phyloP scores from a whole-genome alignment of 176 grass and related monocot genomes.

The Thalia dealbata region DNA sequence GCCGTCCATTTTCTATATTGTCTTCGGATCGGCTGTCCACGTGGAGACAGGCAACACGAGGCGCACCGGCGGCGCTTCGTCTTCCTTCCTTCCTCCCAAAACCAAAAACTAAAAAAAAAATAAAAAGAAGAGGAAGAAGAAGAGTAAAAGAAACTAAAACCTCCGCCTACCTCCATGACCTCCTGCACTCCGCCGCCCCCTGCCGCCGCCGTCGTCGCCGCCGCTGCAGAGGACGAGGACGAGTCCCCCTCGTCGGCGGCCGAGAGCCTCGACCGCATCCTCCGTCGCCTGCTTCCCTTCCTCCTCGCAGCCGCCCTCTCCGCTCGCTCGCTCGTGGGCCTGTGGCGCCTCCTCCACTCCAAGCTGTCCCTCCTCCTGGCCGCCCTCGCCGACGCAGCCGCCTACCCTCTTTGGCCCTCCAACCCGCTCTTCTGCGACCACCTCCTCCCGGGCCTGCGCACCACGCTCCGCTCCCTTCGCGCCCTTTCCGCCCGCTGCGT shows the following conservation, averaged over 20 bases:
- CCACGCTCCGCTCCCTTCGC: slow-evolving; percentile 40
- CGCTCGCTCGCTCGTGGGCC: slow-evolving; percentile 45
- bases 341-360: slow-evolving; percentile 53
- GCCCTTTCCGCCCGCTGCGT: slow-evolving; percentile 46
- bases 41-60: not conserved
- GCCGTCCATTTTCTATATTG: not conserved
- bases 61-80: not conserved
- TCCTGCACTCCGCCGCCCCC: slow-evolving; percentile 13
- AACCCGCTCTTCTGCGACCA: slow-evolving; percentile 50
- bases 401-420: slow-evolving; percentile 21
- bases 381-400: slow-evolving; percentile 34
- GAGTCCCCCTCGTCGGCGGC: not conserved
- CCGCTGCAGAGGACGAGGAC: not conserved
- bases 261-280: slow-evolving; percentile 45
- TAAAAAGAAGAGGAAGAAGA: too few species aligned
- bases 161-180: not conserved
- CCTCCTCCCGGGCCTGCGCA: slow-evolving; percentile 36
- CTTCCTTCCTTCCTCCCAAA: not conserved
- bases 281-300: slow-evolving; percentile 40
- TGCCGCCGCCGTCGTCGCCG: slow-evolving; percentile 23
- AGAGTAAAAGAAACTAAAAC: not conserved
- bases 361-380: slow-evolving; percentile 43
- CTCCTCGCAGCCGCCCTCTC: slow-evolving; percentile 41
- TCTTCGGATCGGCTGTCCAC: not conserved
- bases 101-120: not conserved